Conservation (phyloP, 441 rosid genomes). For the Gossypium davidsonii region DNA sequence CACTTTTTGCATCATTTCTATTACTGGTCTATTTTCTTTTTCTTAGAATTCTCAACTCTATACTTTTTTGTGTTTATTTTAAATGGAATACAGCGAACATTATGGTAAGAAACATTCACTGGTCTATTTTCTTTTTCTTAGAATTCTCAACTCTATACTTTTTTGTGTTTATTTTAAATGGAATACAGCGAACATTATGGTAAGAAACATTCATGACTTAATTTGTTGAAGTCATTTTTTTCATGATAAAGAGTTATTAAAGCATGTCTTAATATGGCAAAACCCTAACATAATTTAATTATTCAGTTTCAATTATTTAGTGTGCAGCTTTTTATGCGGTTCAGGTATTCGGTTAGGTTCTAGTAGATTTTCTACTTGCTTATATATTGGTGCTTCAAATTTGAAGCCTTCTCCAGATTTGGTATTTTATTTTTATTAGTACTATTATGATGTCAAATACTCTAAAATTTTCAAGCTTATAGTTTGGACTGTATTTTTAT, state of each 20-base stretch:
- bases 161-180: slow-evolving; percentile 3
- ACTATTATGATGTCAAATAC: background rate
- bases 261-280: background rate
- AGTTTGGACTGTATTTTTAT: background rate
- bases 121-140: background rate
- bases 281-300: background rate
- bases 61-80: slow-evolving; percentile 1
- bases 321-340: background rate
- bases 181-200: background rate
- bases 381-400: background rate
- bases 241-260: background rate
- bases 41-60: background rate
- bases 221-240: background rate
- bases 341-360: background rate
- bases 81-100: background rate
- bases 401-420: background rate
- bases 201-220: background rate
- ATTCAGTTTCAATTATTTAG: background rate
- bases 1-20: background rate
- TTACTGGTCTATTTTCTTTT: background rate
- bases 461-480: background rate
- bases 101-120: background rate
- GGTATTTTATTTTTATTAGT: background rate
- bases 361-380: background rate
- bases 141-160: slow-evolving; percentile 1